Percentiles rank a stretch among this genome's conserved stretches.
Conservation (phyloP, 805 yeast genomes). For the Sugiyamaella mastotermitis region DNA sequence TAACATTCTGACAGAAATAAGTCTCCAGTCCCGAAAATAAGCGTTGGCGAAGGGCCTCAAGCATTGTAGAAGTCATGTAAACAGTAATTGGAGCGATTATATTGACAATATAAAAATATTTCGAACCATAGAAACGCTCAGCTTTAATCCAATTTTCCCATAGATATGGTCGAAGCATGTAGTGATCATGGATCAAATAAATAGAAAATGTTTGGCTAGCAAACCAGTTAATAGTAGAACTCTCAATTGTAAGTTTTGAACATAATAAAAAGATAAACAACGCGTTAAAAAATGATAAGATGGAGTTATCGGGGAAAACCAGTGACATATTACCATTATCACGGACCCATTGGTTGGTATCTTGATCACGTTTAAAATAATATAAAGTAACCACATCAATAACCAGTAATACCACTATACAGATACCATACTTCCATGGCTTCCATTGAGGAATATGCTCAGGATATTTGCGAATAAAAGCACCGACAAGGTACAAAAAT, state of each 20-base stretch:
- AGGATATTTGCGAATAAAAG: conserved; percentile 1
- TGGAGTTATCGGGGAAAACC: conserved; percentile 4
- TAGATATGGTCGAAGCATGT: neutral
- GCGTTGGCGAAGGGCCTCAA: too few relatives aligned
- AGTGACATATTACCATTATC: neutral
- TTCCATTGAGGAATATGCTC: neutral
- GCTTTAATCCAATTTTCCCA: conserved; percentile 5
- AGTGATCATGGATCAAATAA: conserved; percentile 5
- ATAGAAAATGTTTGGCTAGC: conserved; percentile 5
- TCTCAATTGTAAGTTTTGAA: neutral
- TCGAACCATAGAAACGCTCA: too few relatives aligned
- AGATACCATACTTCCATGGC: neutral
- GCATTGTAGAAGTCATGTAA: too few relatives aligned
- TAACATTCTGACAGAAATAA: too few relatives aligned
- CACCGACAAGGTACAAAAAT: conserved; percentile 2
- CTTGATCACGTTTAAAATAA: too few relatives aligned
- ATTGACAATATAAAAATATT: too few relatives aligned
- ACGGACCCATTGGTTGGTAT: conserved; percentile 1
- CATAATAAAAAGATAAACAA: conserved; percentile 3
- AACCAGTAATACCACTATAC: neutral
- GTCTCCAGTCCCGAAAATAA: too few relatives aligned
- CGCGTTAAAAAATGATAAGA: neutral
- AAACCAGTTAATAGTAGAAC: conserved; percentile 1
- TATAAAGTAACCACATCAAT: too few relatives aligned
- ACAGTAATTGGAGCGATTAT: too few relatives aligned